These are phyloP conservation scores for Pichia sp. DNA, from an alignment of 1,139 yeast genomes.

Conservation along the genomic window DNA sequence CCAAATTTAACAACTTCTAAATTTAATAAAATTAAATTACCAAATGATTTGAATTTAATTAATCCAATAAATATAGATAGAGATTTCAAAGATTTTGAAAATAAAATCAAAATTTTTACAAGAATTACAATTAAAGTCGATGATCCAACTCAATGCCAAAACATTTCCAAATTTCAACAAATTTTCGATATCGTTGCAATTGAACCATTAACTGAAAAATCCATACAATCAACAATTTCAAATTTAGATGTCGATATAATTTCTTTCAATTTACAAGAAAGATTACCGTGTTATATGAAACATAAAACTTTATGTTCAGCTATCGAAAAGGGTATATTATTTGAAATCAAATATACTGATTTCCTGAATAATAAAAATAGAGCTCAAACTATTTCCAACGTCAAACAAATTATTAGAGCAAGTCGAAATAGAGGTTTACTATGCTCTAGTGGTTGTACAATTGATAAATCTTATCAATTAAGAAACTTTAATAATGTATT, in stretches of 20 bases:
- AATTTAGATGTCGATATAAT: conserved; percentile 74
- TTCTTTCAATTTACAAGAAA: conserved; percentile 58
- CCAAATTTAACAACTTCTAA: conserved; percentile 42
- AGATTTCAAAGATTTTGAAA: conserved; percentile 29
- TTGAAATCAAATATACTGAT: conserved; percentile 69
- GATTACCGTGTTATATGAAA: conserved; percentile 71
- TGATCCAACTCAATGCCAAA: conserved; percentile 74
- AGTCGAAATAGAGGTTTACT: conserved; percentile 75
- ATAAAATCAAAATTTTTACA: conserved; percentile 53
- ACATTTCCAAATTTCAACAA: conserved; percentile 53
- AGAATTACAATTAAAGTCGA: conserved; percentile 70
- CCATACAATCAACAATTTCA: conserved; percentile 66
- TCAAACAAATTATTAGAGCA: conserved; percentile 73
- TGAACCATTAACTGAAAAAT: conserved; percentile 73
- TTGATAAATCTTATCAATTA: conserved; percentile 42
- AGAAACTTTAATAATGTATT: conserved; percentile 65
- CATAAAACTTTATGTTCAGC: conserved; percentile 85
- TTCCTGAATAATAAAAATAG: conserved; percentile 35
- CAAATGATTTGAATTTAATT: conserved; percentile 34
- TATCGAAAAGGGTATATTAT: conserved; percentile 69
- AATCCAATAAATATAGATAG: conserved; percentile 34
- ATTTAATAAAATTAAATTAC: conserved; percentile 36
- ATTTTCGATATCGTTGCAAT: conserved; percentile 77
- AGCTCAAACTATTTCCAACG: conserved; percentile 49
- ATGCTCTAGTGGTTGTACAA: conserved; percentile 71